These are phyloP conservation scores for Daldinia sp. DNA, from an alignment of 2,329 filamentous ascomycete species.

Conservation along the genomic window DNA sequence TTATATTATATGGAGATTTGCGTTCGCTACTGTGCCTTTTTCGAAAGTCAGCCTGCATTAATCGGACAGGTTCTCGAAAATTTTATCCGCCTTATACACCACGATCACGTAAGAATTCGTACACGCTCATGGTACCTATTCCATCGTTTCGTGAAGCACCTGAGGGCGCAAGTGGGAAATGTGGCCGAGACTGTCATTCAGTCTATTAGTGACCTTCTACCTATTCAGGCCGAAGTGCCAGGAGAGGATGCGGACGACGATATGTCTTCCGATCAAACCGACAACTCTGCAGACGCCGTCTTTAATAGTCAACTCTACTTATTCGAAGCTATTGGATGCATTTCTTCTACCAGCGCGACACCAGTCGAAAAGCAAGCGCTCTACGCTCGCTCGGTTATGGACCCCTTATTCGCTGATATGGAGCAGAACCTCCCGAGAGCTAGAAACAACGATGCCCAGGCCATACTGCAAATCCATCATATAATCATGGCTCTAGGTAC, in stretches of 20 bases:
- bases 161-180: constrained; percentile 84
- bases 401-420: constrained; percentile 89
- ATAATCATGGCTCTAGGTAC: constrained; percentile 96
- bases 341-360: constrained; percentile 82
- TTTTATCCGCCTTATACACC: constrained; percentile 90
- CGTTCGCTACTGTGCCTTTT: constrained; percentile 91
- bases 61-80: constrained; percentile 89
- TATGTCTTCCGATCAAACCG: constrained; percentile 93
- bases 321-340: constrained; percentile 93
- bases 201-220: constrained; percentile 85
- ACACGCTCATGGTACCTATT: constrained; percentile 97
- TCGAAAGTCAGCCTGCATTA: constrained; percentile 81
- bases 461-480: constrained; percentile 90
- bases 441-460: constrained; percentile 81
- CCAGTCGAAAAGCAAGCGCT: constrained; percentile 85
- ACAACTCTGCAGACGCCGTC: constrained; percentile 86
- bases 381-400: constrained; percentile 87
- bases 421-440: constrained; percentile 79
- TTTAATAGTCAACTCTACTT: constrained; percentile 93
- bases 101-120: constrained; percentile 85
- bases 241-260: constrained; percentile 83
- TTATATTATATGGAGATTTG: constrained; percentile 99
- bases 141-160: constrained; percentile 87
- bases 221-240: constrained; percentile 89
- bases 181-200: constrained; percentile 91